A percentile compares a stretch with the other conserved stretches of the same genome.
phyloP scores from a whole-genome alignment of 768 basidiomycete species.

The Pleurotus djamor region DNA sequence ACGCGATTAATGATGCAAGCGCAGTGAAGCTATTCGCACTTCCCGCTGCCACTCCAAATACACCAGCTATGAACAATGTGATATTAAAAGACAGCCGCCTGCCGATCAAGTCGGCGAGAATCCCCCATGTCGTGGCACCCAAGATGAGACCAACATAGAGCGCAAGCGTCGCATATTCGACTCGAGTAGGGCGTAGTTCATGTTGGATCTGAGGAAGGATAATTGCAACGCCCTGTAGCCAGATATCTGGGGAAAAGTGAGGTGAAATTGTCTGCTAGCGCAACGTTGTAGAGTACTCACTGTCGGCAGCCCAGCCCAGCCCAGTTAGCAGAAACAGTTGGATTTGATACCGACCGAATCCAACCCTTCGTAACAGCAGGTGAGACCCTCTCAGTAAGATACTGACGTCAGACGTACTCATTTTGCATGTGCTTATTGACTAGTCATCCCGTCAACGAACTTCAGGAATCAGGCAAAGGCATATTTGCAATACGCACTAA shows the following conservation, averaged over 20 bases:
- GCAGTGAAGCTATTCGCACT: conserved; percentile 42
- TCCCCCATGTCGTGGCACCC: conserved; percentile 47
- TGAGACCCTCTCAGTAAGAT: background rate
- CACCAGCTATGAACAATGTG: conserved; percentile 31
- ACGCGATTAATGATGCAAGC: conserved; percentile 43
- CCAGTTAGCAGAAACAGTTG: conserved; percentile 46
- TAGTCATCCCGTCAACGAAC: conserved; percentile 9
- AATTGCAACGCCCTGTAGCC: conserved; percentile 47
- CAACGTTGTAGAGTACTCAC: conserved; percentile 16
- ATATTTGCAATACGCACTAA: background rate
- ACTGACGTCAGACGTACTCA: conserved; percentile 25
- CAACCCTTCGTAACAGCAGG: conserved; percentile 29
- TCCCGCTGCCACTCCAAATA: conserved; percentile 52
- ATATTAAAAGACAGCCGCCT: conserved; percentile 43
- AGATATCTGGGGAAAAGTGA: conserved; percentile 26
- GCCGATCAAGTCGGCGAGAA: conserved; percentile 47
- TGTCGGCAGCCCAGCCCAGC: conserved; percentile 48
- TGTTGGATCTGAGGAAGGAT: conserved; percentile 40
- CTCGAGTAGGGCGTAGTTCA: conserved; percentile 37
- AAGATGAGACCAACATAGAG: conserved; percentile 46
- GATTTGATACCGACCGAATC: conserved; percentile 47
- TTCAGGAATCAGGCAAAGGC: background rate
- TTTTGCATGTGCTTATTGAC: conserved; percentile 46
- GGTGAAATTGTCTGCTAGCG: no score
- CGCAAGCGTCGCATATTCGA: conserved; percentile 46